Evolutionary conservation across 148 eudicot species (phyloP).

Genomic region (Oxyria digyna): DNA sequence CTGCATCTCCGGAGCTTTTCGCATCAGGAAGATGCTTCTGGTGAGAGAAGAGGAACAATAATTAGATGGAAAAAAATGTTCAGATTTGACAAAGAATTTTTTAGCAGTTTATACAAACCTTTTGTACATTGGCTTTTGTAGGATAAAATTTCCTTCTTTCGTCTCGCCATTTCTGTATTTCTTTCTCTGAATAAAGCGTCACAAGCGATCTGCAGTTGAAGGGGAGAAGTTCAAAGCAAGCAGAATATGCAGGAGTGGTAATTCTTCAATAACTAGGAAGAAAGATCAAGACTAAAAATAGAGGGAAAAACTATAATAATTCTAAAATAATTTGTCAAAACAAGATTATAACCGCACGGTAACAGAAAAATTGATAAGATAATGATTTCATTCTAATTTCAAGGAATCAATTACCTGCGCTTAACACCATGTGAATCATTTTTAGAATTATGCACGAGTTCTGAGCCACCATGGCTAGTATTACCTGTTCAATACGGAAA

Average conservation of each 20-base stretch:
- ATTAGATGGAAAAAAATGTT: not conserved
- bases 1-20: slow-evolving; percentile 26
- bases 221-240: not conserved
- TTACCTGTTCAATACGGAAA: slow-evolving; percentile 20
- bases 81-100: not conserved
- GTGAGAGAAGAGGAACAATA: slow-evolving; percentile 14
- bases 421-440: slow-evolving; percentile 27
- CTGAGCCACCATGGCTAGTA: slow-evolving; percentile 12
- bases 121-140: slow-evolving; percentile 37
- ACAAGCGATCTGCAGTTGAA: slow-evolving; percentile 38
- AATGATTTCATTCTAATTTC: not conserved
- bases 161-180: slow-evolving; percentile 84
- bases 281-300: not conserved
- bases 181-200: slow-evolving; percentile 54
- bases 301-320: too few species aligned
- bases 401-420: slow-evolving; percentile 26
- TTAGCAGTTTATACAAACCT: slow-evolving; percentile 29
- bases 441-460: slow-evolving; percentile 21
- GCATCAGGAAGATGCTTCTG: slow-evolving; percentile 41
- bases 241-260: not conserved
- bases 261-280: not conserved
- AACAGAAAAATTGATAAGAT: not conserved
- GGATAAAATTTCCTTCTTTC: slow-evolving; percentile 76
- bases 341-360: too few species aligned
- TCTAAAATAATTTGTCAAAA: too few species aligned